A percentile compares a stretch with the other conserved stretches of the same genome.
These are phyloP conservation scores for Willaertia magna DNA, from an alignment of 208 protist genomes.

Conservation along the genomic window DNA sequence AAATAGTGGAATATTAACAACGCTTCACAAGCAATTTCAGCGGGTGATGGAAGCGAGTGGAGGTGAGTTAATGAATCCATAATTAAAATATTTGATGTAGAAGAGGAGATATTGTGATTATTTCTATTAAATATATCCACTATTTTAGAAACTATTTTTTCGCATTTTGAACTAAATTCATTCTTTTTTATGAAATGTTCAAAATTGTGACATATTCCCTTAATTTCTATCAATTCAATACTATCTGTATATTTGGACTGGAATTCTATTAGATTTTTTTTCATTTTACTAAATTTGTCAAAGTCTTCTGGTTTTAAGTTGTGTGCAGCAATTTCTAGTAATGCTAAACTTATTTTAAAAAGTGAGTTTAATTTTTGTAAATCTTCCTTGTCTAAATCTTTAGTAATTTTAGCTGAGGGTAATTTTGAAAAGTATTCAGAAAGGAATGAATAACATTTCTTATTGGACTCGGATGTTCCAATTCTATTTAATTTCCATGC, in stretches of 20 bases:
- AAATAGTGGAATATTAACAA: background rate
- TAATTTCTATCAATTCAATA: background rate
- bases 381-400: background rate
- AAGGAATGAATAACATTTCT: background rate
- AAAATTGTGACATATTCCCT: slow-evolving; percentile 1
- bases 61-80: background rate
- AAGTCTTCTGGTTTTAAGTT: background rate
- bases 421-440: background rate
- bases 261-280: background rate
- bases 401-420: background rate
- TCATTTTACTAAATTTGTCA: background rate
- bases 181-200: background rate
- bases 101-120: background rate
- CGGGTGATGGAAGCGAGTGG: background rate
- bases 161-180: background rate
- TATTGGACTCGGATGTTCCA: background rate
- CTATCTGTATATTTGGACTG: background rate
- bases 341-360: background rate
- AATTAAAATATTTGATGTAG: background rate
- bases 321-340: background rate
- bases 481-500: background rate
- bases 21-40: background rate
- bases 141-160: background rate
- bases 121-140: background rate
- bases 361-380: background rate